Conservation (phyloP, 768 basidiomycete species). For the Russula sp. region DNA sequence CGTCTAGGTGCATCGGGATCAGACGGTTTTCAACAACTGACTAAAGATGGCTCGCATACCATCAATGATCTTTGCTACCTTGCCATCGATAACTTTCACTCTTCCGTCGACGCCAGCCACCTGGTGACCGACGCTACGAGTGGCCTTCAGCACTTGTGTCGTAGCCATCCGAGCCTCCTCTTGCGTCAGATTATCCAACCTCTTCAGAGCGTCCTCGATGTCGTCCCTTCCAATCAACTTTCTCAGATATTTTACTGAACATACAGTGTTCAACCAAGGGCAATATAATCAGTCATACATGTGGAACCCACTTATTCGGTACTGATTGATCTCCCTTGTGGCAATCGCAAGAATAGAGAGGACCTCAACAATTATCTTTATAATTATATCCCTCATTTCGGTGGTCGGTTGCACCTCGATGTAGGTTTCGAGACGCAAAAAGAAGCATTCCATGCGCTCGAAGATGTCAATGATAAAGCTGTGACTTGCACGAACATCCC, state of each 20-base stretch:
- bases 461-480: neutral
- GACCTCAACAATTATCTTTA: conserved; percentile 1
- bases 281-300: too few species aligned
- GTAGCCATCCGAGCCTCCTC: conserved; percentile 3
- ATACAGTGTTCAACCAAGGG: too few species aligned
- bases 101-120: too few species aligned
- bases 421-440: too few species aligned
- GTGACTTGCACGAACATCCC: neutral
- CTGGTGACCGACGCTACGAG: neutral
- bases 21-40: neutral
- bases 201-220: neutral
- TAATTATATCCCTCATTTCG: neutral
- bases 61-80: neutral
- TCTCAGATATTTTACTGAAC: neutral
- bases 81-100: neutral
- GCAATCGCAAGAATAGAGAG: neutral
- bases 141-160: neutral
- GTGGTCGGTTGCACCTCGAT: neutral
- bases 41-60: neutral
- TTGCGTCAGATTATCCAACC: neutral
- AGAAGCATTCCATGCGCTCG: neutral
- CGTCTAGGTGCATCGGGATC: neutral
- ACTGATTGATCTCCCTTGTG: neutral
- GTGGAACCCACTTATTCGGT: neutral
- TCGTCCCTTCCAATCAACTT: neutral